Base-by-base conservation (phyloP, 2,329 filamentous ascomycete genomes). In the Cladosporium sp. region DNA sequence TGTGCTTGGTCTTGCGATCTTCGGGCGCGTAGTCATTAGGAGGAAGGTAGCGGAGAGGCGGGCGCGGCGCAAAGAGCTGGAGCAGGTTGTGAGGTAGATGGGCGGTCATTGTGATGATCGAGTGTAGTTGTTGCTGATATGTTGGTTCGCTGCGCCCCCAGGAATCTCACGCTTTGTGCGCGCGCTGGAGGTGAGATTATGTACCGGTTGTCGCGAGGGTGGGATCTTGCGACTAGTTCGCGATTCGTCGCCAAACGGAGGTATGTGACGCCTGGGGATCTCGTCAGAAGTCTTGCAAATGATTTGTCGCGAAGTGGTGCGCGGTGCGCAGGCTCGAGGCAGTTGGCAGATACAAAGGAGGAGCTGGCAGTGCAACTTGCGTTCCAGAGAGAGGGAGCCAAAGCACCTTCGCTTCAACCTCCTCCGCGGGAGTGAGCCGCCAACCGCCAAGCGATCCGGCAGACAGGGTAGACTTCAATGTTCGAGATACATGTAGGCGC, bases 31-130 rank as follows among this genome's bases (percentile, higher is more conserved):
- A 85, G 80, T 98, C 94, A 73, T 86, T 84, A 7, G 93, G 92
- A 68, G 91, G 90, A 68, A 97, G 88, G 86, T 92, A 98, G 80
- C 93, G 91, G 77, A 98, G 83, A 67, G 94, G 91, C 73, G 95
- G 95, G 67, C 95, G 92, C 77, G 95, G 92, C 81, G 94, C 92
- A 83, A 99, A 99, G 72, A 98, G 92, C 80, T 92, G 91, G 74
- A 98, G 86, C 67, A 98, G 87, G 78, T 96, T 94, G 65, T 91
- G 92, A 66, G 95, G 94, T 24, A 99, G 90, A 81, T 96, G 95
- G 85, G 97, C 94, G 60, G 95, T 98, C 95, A 98, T 99, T 59
- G 57, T 47, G 57, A 62, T 41, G 59, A 6, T 38, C 8, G 21
- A 28, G 12, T 18, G 12, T 32, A 28, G 24, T 26, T 59, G 6